A percentile compares a stretch with the other conserved stretches of the same genome.
Conservation (phyloP, 805 yeast species). For the Suhomyces prunicola region DNA sequence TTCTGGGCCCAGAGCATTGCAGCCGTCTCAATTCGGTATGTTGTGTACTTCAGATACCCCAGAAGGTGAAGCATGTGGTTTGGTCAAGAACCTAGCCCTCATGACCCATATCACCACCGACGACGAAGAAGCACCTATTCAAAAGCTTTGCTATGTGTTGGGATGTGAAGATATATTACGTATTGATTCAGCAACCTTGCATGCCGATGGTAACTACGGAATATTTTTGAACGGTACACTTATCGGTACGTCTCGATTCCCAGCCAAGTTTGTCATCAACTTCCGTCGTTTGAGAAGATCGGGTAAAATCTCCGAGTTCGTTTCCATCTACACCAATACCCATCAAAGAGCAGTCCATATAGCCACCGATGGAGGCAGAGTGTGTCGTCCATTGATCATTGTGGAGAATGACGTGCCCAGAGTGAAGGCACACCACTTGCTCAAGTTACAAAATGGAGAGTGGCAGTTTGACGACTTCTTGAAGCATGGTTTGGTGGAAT, state of each 20-base stretch:
- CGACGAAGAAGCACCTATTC: slow-evolving; percentile 90
- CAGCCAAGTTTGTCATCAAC: slow-evolving; percentile 71
- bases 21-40: slow-evolving; percentile 99
- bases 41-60: slow-evolving; percentile 98
- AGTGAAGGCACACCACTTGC: slow-evolving; percentile 71
- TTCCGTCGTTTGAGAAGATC: slow-evolving; percentile 81
- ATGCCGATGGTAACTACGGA: slow-evolving; percentile 74
- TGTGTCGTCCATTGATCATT: slow-evolving; percentile 93
- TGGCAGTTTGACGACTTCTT: slow-evolving; percentile 92
- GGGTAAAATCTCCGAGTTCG: slow-evolving; percentile 84
- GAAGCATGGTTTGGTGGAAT: slow-evolving; percentile 83
- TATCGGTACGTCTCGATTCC: slow-evolving; percentile 84
- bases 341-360: slow-evolving; percentile 94
- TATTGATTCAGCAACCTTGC: slow-evolving; percentile 80
- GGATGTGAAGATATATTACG: slow-evolving; percentile 87
- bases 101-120: slow-evolving; percentile 99
- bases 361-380: slow-evolving; percentile 98
- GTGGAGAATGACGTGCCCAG: slow-evolving; percentile 68
- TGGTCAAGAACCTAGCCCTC: slow-evolving; percentile 92
- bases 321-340: slow-evolving; percentile 83
- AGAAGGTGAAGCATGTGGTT: slow-evolving; percentile 99
- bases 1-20: slow-evolving; percentile 97
- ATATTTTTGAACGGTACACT: slow-evolving; percentile 92
- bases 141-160: slow-evolving; percentile 67
- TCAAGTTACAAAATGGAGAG: slow-evolving; percentile 58